A percentile compares a stretch with the other conserved stretches of the same genome.
Evolutionary conservation across 2,329 filamentous ascomycete genomes (phyloP).

Genomic region (Botryotinia convoluta): DNA sequence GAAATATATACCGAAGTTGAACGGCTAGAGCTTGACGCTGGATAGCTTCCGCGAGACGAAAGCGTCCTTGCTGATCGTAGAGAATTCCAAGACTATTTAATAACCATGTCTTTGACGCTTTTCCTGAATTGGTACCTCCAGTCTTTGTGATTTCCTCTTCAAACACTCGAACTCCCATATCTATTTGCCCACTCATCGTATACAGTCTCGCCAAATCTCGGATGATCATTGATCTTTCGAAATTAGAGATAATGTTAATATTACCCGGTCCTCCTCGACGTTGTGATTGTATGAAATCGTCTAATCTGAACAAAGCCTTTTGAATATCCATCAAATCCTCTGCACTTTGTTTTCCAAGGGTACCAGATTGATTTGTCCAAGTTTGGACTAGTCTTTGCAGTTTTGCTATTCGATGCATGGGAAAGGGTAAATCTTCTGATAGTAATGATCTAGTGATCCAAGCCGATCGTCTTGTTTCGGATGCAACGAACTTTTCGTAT

Average conservation of each 20-base stretch:
- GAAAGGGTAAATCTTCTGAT: conserved; percentile 16
- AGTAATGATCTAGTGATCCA: conserved; percentile 19
- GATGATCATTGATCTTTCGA: conserved; percentile 19
- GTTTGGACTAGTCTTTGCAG: conserved; percentile 17
- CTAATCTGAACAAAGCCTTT: conserved; percentile 12
- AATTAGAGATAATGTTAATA: conserved; percentile 16
- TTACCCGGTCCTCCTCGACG: conserved; percentile 2
- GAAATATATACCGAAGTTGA: conserved; percentile 2
- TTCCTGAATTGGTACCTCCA: conserved; percentile 17
- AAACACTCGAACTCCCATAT: conserved; percentile 14
- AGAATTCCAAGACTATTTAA: conserved; percentile 19
- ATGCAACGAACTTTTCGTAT: conserved; percentile 17
- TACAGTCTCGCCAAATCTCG: conserved; percentile 17
- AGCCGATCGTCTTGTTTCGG: conserved; percentile 11
- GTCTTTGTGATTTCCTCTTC: conserved; percentile 20
- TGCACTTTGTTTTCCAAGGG: conserved; percentile 7
- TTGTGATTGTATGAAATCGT: conserved; percentile 20
- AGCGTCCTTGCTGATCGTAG: conserved; percentile 20
- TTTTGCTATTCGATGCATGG: conserved; percentile 19
- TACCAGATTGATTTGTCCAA: conserved; percentile 12
- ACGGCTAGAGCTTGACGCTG: conserved; percentile 20
- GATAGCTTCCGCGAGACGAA: conserved; percentile 14
- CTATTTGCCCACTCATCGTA: conserved; percentile 18
- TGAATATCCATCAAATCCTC: conserved; percentile 20
- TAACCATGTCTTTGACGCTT: conserved; percentile 17